These are phyloP conservation scores for Knufia fluminis DNA, from an alignment of 2,329 filamentous ascomycete species.

Conservation along the genomic window DNA sequence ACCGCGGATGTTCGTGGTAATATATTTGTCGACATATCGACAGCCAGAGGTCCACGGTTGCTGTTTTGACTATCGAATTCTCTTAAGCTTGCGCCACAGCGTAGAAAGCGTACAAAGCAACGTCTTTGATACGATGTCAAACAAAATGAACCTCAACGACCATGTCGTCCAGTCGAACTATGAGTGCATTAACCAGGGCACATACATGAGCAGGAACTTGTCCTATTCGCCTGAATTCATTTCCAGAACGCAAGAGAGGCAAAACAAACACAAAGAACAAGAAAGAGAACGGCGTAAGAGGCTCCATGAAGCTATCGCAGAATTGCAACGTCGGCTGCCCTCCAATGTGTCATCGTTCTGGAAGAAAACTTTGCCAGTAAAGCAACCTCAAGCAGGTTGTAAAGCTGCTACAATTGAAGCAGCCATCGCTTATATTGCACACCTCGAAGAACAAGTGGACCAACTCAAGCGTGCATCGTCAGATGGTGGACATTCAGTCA, in stretches of 20 bases:
- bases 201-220: neutral
- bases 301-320: neutral
- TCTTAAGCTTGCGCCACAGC: too few relatives aligned
- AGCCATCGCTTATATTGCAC: neutral
- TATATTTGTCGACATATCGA: too few relatives aligned
- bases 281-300: neutral
- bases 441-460: neutral
- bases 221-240: neutral
- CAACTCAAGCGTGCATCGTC: neutral
- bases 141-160: too few relatives aligned
- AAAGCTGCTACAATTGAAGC: constrained; percentile 1
- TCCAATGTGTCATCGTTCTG: neutral
- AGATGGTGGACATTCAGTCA: too few relatives aligned
- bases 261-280: neutral
- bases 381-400: neutral
- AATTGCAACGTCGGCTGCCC: neutral
- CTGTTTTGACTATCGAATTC: too few relatives aligned
- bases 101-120: too few relatives aligned
- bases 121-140: too few relatives aligned
- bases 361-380: neutral
- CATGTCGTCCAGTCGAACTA: neutral
- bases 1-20: too few relatives aligned
- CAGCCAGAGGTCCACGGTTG: too few relatives aligned
- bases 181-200: neutral
- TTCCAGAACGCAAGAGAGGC: neutral